A percentile compares a stretch with the other conserved stretches of the same genome.
Conservation (phyloP, 2,329 filamentous ascomycete genomes). For the Trichoderma sp. region DNA sequence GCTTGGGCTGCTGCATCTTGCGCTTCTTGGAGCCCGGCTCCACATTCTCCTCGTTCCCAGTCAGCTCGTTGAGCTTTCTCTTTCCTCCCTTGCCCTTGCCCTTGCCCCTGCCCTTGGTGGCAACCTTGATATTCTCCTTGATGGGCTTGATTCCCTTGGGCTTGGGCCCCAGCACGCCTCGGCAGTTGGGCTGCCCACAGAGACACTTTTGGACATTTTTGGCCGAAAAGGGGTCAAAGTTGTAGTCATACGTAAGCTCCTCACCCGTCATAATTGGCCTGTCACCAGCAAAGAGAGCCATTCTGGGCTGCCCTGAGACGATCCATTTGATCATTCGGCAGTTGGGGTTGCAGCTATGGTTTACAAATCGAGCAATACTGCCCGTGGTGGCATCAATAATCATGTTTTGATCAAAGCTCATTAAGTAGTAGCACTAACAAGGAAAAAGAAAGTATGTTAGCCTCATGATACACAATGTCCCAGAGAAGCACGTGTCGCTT, state of each 20-base stretch:
- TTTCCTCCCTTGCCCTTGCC: conserved; percentile 43
- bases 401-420: conserved; percentile 98
- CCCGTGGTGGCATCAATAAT: conserved; percentile 96
- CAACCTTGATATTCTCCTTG: conserved; percentile 45
- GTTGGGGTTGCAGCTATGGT: conserved; percentile 95
- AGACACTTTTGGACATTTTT: conserved; percentile 68
- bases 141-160: conserved; percentile 54
- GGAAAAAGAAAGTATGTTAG: not conserved
- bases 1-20: conserved; percentile 36
- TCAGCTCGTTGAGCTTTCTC: conserved; percentile 55
- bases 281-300: conserved; percentile 94
- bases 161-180: conserved; percentile 62
- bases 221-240: conserved; percentile 66
- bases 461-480: not conserved
- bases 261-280: conserved; percentile 89
- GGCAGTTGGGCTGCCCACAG: conserved; percentile 62
- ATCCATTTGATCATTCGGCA: conserved; percentile 99
- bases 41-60: conserved; percentile 45
- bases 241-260: conserved; percentile 92
- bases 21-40: conserved; percentile 38
- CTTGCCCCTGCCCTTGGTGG: conserved; percentile 33
- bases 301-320: conserved; percentile 86
- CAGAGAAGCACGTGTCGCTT: not conserved
- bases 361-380: conserved; percentile 95
- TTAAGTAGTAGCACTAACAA: conserved; percentile 87